A percentile compares a stretch with the other conserved stretches of the same genome.
phyloP scores from a whole-genome alignment of 2,329 filamentous ascomycete species.

The Knufia fluminis region DNA sequence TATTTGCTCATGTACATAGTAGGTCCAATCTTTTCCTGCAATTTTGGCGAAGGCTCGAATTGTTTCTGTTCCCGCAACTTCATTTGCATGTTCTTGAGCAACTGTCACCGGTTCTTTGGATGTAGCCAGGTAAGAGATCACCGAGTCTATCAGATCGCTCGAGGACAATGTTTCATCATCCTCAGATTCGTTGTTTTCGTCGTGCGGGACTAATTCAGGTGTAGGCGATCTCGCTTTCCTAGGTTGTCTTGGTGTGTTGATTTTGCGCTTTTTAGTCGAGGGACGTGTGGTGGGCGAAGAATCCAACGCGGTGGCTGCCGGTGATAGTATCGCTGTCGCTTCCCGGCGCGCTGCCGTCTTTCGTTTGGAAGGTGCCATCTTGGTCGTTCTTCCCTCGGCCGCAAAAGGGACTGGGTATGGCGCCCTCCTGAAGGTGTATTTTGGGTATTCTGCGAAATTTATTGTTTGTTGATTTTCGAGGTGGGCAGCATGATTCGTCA shows the following conservation, averaged over 20 bases:
- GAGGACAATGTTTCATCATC: constrained; percentile 35
- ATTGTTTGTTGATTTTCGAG: neutral
- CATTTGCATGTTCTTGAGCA: constrained; percentile 37
- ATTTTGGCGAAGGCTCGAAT: constrained; percentile 44
- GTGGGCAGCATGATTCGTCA: no score
- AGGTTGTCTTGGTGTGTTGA: constrained; percentile 12
- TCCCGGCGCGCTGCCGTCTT: constrained; percentile 9
- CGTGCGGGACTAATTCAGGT: constrained; percentile 28
- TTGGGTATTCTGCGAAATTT: no score
- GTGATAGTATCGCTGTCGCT: constrained; percentile 20
- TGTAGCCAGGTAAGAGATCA: constrained; percentile 38
- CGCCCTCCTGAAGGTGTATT: neutral
- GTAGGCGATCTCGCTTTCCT: constrained; percentile 16
- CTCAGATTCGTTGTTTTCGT: constrained; percentile 33
- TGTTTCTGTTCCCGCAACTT: constrained; percentile 34
- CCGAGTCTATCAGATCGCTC: constrained; percentile 38
- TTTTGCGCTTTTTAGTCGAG: constrained; percentile 40
- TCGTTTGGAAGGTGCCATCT: constrained; percentile 13
- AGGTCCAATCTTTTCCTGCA: constrained; percentile 43
- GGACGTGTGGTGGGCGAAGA: constrained; percentile 39
- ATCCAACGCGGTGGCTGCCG: constrained; percentile 37
- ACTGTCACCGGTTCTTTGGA: constrained; percentile 38
- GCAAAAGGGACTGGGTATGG: neutral
- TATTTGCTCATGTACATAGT: constrained; percentile 41
- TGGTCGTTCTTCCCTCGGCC: neutral